Evolutionary conservation across 2,329 filamentous ascomycete genomes (phyloP), one percentile per base, ranked within the genome.

Genomic region (Alternaria arbusti): DNA sequence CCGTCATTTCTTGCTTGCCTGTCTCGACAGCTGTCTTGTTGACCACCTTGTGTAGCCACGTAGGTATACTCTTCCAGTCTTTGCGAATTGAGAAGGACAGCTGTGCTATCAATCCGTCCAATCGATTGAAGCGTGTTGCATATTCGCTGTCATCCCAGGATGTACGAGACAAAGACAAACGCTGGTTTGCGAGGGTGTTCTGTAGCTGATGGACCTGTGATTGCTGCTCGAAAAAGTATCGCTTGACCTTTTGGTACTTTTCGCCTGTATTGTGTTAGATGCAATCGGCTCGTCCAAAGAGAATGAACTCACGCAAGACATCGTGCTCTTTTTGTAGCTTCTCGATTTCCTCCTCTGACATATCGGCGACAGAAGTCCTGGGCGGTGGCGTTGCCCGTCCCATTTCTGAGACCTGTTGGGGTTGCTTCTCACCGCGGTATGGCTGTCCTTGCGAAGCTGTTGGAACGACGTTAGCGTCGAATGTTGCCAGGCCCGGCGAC

Each of bases 191-290:
- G 57, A 99, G 88, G n/a, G 94, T 96, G 79, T 99, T 98, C 79
- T 99, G 96, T 17, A 99, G 86, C 73, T 96, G 91, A 79, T 97
- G 95, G 23, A 98, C 92, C 80, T 97, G 94, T 17, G 89, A 86
- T 69, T 90, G 91, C 72, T 97, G 91, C 68, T 98, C 96, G 79
- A 98, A 98, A 79, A 97, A 99, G 73, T 97, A 92, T 59, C 94
- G 90, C 84, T 99, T 99, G 61, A 99, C 95, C 78, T 97, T 97
- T 79, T 96, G 96, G 79, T 99, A 99, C 83, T 99, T 99, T 70
- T 89, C 89, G 75, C 96, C 94, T 97, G 56, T 63, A 63, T 49
- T 28, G 40, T 30, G 56, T 67, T 52, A 63, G 61, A 36, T 46
- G 61, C 6, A 12, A 32, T 22, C 23, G 25, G 30, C 15, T 13